Percentiles rank a stretch among this genome's conserved stretches.
phyloP scores from a whole-genome alignment of 805 yeast species.

The Hanseniaspora meyeri region DNA sequence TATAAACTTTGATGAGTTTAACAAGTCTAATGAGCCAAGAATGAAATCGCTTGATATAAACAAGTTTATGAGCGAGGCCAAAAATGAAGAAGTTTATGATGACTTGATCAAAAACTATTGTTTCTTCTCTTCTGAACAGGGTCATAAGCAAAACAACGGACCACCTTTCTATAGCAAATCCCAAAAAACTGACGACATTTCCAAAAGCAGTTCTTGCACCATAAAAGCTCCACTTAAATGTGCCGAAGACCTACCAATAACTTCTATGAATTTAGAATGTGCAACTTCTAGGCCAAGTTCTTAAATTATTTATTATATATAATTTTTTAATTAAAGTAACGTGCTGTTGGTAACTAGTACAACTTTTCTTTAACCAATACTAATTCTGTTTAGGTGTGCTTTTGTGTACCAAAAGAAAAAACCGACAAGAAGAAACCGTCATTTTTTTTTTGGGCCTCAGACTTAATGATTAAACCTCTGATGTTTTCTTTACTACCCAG shows the following conservation, averaged over 20 bases:
- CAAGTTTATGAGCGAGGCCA: background rate
- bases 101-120: background rate
- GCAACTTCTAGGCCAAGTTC: background rate
- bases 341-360: no score
- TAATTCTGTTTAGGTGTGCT: background rate
- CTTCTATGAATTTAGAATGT: background rate
- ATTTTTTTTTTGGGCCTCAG: background rate
- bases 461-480: background rate
- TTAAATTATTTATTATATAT: no score
- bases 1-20: background rate
- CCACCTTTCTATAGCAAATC: background rate
- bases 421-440: background rate
- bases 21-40: background rate
- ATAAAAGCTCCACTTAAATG: background rate
- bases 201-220: constrained; percentile 1
- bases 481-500: background rate
- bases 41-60: background rate
- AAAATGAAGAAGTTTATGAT: background rate
- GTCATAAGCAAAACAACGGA: background rate
- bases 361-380: background rate
- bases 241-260: background rate
- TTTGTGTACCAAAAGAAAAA: background rate
- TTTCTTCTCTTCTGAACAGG: background rate
- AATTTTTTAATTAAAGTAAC: no score
- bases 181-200: background rate